Evolutionary conservation across 345 rosid species (phyloP).

Genomic region (Eucalyptus grandis): DNA sequence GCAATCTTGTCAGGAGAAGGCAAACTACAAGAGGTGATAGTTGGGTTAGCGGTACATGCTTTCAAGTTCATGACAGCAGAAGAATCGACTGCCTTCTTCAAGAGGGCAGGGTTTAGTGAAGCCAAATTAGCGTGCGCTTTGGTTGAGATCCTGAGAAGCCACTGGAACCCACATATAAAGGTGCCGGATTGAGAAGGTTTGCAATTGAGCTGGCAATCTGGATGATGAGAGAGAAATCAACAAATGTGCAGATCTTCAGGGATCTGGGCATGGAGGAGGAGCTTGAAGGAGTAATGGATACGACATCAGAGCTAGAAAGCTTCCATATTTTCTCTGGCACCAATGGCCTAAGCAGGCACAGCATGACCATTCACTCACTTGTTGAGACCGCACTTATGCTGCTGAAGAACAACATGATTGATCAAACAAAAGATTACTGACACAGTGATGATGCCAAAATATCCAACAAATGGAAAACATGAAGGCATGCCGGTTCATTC

Average conservation of each 20-base stretch:
- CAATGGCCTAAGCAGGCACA: conserved; percentile 58
- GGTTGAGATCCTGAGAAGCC: conserved; percentile 28
- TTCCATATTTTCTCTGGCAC: conserved; percentile 70
- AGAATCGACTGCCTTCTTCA: conserved; percentile 25
- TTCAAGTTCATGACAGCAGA: conserved; percentile 44
- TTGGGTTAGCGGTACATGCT: conserved; percentile 42
- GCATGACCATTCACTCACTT: conserved; percentile 44
- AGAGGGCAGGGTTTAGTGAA: conserved; percentile 25
- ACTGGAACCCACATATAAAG: conserved; percentile 36
- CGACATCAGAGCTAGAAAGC: conserved; percentile 68
- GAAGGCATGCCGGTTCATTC: neutral
- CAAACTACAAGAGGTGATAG: conserved; percentile 78
- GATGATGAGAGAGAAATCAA: conserved; percentile 55
- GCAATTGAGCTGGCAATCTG: conserved; percentile 57
- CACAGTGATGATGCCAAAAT: neutral
- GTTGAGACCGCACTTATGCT: conserved; percentile 8
- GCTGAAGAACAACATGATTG: neutral
- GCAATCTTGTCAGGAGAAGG: conserved; percentile 41
- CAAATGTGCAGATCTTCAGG: conserved; percentile 15
- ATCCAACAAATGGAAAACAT: neutral
- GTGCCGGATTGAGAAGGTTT: conserved; percentile 65
- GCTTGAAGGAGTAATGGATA: conserved; percentile 48
- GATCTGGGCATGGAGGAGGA: conserved; percentile 42
- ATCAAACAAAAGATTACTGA: neutral
- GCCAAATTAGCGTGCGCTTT: conserved; percentile 21